Base-by-base conservation (phyloP, 73 alveolate genomes). In the Paramecium biaurelia region DNA sequence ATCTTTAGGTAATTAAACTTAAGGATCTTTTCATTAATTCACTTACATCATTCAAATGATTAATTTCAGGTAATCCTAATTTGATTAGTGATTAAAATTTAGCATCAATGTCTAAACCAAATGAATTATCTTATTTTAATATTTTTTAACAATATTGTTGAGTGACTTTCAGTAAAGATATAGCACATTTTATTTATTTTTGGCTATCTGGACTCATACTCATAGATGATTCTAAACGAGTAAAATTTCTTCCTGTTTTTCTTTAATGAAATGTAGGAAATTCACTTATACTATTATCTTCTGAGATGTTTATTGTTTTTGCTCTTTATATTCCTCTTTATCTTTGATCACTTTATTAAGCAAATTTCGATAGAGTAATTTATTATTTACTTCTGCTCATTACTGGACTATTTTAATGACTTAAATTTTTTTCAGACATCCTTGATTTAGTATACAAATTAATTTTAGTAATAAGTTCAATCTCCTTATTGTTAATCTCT, bases 371-470 rank as follows among this genome's bases (percentile, higher is more conserved):
- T 18, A 79, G 90, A 32, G 86, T 35, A 8, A 43, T 34, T 79
- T 79, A 20, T 43, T 41, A 47, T 47, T 79, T 23, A 9, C 42
- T 42, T 38, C 90, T 38, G 21, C 15, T 79, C 90, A 79, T 79
- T 58, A 79, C 43, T 79, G 90, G 90, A 79, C 76, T 43, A 18
- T 79, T 79, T 79, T 79, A 43, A 45, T 79, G 74, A 24, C 90
- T 79, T 79, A 47, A 26, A 42, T 79, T 79, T 41, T 79, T 72
- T 11, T 32, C 56, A 11, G 86, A 72, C 56, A 72, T 32, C 24
- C 86, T 79, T 63, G 43, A 41, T 45, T 34, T 41, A n/a, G 26
- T 42, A 34, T 79, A 79, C 76, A 79, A 20, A 79, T 79, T 79
- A 7, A 79, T 43, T 79, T 79, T 79, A 79, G 90, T 79, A 0